These are phyloP conservation scores for Nothophytophthora sp. DNA, from an alignment of 352 stramenopile species.

Conservation along the genomic window DNA sequence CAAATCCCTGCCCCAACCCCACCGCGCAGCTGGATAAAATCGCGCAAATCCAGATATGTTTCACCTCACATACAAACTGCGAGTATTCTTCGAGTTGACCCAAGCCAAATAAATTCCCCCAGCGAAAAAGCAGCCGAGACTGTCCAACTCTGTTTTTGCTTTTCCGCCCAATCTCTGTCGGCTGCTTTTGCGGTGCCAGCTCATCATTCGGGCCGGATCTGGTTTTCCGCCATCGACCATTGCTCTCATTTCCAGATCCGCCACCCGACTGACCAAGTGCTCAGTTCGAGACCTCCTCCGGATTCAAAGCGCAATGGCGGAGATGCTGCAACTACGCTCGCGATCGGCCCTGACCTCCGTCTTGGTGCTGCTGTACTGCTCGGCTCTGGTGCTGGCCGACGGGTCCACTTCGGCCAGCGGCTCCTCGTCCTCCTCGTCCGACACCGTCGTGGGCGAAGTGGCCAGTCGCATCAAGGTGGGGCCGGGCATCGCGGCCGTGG, in stretches of 20 bases:
- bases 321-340: conserved; percentile 13
- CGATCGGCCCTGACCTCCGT: no score
- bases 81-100: no score
- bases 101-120: no score
- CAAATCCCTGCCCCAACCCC: no score
- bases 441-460: conserved; percentile 20
- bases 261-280: conserved; percentile 3
- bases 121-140: no score
- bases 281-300: neutral
- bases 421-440: conserved; percentile 18
- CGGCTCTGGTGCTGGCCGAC: conserved; percentile 3
- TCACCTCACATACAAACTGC: no score
- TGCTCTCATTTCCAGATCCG: conserved; percentile 17
- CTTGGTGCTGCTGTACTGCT: conserved; percentile 11
- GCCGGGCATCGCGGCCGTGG: conserved; percentile 32
- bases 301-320: conserved; percentile 9
- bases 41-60: no score
- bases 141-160: no score
- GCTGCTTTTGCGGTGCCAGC: conserved; percentile 7
- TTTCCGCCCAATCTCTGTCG: neutral
- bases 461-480: conserved; percentile 31
- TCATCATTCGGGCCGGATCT: no score
- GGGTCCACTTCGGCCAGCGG: conserved; percentile 17
- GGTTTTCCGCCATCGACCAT: neutral
- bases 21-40: no score